Evolutionary conservation across 768 basidiomycete species (phyloP).

Genomic region (Russula virescens): DNA sequence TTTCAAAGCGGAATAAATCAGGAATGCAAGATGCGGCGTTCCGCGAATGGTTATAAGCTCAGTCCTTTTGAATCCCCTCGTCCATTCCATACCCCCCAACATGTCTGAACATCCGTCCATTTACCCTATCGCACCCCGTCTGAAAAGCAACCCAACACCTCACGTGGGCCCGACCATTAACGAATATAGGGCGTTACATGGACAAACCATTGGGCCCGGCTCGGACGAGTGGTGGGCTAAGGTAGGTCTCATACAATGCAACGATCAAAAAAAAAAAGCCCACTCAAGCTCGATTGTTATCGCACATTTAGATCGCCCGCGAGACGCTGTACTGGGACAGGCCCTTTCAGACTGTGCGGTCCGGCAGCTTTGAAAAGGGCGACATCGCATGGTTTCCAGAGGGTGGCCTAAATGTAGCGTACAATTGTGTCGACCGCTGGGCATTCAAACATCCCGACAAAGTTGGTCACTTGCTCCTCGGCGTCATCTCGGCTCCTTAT

Average conservation of each 20-base stretch:
- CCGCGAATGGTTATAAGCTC: constrained; percentile 8
- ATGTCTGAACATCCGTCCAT: constrained; percentile 34
- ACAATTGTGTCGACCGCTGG: constrained; percentile 98
- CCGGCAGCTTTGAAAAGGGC: constrained; percentile 77
- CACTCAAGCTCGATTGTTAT: not conserved
- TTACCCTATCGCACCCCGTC: constrained; percentile 74
- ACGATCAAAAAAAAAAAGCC: not conserved
- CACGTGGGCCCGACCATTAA: constrained; percentile 76
- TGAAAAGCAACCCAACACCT: constrained; percentile 54
- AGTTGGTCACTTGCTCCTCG: constrained; percentile 32
- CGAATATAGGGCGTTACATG: constrained; percentile 66
- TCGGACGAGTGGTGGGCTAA: constrained; percentile 88
- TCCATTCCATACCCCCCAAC: not conserved
- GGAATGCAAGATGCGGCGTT: constrained; percentile 7
- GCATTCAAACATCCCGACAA: constrained; percentile 85
- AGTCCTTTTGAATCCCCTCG: not conserved
- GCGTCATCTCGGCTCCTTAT: not conserved
- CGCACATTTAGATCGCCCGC: constrained; percentile 49
- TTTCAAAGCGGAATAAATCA: not conserved
- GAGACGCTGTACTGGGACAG: constrained; percentile 82
- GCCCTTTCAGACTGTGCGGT: constrained; percentile 80
- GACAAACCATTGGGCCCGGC: constrained; percentile 64
- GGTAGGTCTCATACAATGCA: constrained; percentile 34
- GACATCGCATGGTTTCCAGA: constrained; percentile 97
- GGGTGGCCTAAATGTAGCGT: constrained; percentile 85